These are phyloP conservation scores for Chlorencoelia australis DNA, from an alignment of 2,329 filamentous ascomycete genomes.

Conservation along the genomic window DNA sequence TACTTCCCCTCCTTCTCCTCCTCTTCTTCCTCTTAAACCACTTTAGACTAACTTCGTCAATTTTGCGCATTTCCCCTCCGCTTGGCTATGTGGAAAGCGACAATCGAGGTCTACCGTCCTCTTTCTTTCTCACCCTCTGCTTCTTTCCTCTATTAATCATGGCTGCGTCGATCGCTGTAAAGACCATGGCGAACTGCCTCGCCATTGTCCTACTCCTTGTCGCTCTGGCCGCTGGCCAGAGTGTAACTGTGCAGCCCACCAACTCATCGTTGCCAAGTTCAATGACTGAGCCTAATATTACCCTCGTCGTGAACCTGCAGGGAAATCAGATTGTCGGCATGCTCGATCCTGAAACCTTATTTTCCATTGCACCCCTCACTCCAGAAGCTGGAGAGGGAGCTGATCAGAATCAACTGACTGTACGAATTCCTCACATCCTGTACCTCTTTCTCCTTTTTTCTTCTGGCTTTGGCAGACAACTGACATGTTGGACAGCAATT, in stretches of 20 bases:
- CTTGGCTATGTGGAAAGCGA: no score
- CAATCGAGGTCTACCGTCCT: no score
- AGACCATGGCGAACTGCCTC: conserved; percentile 13
- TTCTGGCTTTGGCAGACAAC: neutral
- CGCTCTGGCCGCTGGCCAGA: conserved; percentile 16
- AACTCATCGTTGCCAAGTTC: conserved; percentile 17
- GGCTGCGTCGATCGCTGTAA: conserved; percentile 21
- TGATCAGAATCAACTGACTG: conserved; percentile 10
- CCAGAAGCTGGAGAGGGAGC: conserved; percentile 15
- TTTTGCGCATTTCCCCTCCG: no score
- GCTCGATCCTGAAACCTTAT: conserved; percentile 8
- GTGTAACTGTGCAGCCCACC: conserved; percentile 15
- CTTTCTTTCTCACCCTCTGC: no score
- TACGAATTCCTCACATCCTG: conserved; percentile 9
- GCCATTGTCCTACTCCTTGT: conserved; percentile 12
- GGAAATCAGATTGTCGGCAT: conserved; percentile 6
- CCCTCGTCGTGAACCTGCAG: conserved; percentile 8
- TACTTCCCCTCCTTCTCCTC: no score
- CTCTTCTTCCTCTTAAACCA: no score
- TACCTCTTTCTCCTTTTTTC: no score
- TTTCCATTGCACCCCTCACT: conserved; percentile 22
- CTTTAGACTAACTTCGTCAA: no score
- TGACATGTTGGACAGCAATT: conserved; percentile 10
- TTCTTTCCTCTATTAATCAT: no score
- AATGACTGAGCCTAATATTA: conserved; percentile 11